Base-by-base conservation (phyloP, 352 stramenopile species). In the Pythium monospermum region DNA sequence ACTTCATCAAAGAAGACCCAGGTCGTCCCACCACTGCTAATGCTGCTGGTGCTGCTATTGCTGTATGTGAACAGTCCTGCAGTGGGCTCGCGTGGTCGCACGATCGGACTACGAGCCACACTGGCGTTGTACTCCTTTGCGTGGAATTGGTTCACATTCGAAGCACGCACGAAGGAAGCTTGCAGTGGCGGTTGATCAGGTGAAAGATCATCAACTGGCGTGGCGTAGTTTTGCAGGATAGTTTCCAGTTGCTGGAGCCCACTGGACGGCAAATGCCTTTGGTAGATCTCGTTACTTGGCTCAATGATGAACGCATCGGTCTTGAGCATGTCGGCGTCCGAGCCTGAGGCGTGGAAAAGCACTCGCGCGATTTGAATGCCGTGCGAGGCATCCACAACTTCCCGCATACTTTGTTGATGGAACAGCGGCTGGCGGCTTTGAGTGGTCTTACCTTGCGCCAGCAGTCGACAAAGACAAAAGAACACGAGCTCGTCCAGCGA, bases 131-230 rank as follows among this genome's bases (percentile, higher is more conserved):
- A 83, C 27, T 74, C 67, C 18, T 66, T 78, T 0, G 58, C 48
- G 50, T 88, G 77, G 63, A 86, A 85, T 28, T 83, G 77, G 49
- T 75, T 80, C 41, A 57, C 53, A 49, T 86, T 88, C 6, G 73
- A 68, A 7, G 77, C 51, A 0, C 77, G 66, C 21, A 70, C 16
- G 28, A 50, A 41, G 7, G 38, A 7, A 8, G 30, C 30, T 13
- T 13, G 7, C n/a, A n/a, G n/a, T n/a, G n/a, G n/a, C n/a, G n/a
- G n/a, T 3, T 18, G 12, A 30, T 21, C 5, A 13, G 6, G n/a
- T 15, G n/a, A 5, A 3, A 8, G 3, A 2, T 4, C 13, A 15
- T 49, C 45, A 4, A 54, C 45, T 6, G 45, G 32, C 22, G 53
- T 26, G 19, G 39, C 46, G 18, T 46, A 76, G 42, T 77, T 68